Conservation (phyloP, 805 yeast species). For the Monosporozyma aquatica region DNA sequence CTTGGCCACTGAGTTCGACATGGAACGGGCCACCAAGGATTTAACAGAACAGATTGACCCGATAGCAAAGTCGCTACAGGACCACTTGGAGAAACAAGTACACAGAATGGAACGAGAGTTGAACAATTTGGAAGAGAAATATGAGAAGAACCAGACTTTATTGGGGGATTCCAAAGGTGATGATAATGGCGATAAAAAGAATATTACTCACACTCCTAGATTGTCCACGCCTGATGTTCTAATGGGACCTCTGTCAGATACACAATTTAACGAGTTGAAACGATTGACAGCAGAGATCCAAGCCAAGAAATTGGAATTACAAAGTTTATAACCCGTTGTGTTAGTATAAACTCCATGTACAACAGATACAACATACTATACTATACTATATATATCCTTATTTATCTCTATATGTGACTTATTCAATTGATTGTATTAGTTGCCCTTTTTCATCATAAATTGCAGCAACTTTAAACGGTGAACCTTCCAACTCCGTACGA, state of each 20-base stretch:
- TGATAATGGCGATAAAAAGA: neutral
- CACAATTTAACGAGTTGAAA: conserved; percentile 25
- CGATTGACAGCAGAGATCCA: conserved; percentile 16
- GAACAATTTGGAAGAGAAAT: conserved; percentile 12
- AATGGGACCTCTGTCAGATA: conserved; percentile 27
- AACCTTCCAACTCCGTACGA: no score
- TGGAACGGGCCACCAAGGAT: conserved; percentile 27
- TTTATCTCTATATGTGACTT: neutral
- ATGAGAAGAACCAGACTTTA: neutral
- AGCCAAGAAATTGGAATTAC: neutral
- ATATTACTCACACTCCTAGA: conserved; percentile 7
- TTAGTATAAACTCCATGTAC: no score
- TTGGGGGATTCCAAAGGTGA: neutral
- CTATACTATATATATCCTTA: neutral
- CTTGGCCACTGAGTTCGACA: conserved; percentile 28
- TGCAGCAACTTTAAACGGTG: no score
- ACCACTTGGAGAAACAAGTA: conserved; percentile 21
- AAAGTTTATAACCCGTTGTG: neutral
- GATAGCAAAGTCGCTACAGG: conserved; percentile 19
- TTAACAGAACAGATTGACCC: conserved; percentile 29
- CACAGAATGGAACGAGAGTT: conserved; percentile 22
- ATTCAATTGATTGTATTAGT: no score
- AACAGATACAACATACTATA: no score
- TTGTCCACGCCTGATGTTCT: conserved; percentile 19
- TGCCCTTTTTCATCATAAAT: no score